phyloP scores from a whole-genome alignment of 768 basidiomycete species.

The Kondoa malvinella region DNA sequence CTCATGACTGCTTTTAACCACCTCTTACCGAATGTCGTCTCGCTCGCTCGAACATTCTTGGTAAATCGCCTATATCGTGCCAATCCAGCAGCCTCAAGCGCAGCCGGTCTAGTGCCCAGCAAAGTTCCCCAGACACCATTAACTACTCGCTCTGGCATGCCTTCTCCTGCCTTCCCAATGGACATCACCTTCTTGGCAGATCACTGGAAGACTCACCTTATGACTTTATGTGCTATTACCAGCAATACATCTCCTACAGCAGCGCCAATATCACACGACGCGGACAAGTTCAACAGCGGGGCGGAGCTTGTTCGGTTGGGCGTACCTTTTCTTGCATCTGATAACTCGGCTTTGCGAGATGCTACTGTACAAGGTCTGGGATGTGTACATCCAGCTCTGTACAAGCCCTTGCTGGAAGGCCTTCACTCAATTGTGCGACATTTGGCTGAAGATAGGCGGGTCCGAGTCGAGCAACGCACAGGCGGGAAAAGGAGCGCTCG shows the following conservation, averaged over 20 bases:
- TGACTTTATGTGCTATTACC: conserved; percentile 68
- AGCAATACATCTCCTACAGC: conserved; percentile 45
- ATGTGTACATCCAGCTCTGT: conserved; percentile 57
- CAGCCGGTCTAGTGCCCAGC: neutral
- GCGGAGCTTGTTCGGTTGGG: conserved; percentile 57
- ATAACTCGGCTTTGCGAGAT: conserved; percentile 65
- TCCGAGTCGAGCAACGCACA: conserved; percentile 34
- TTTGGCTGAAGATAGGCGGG: conserved; percentile 56
- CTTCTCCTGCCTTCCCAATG: conserved; percentile 11
- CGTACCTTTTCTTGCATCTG: conserved; percentile 67
- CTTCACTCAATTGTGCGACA: conserved; percentile 64
- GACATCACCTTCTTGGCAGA: conserved; percentile 29
- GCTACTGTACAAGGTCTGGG: conserved; percentile 77
- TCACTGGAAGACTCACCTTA: conserved; percentile 37
- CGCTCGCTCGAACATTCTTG: neutral
- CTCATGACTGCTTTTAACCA: conserved; percentile 36
- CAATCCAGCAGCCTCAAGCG: conserved; percentile 6
- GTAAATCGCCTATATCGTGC: conserved; percentile 4
- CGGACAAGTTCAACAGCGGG: conserved; percentile 64
- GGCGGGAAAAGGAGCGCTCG: conserved; percentile 40
- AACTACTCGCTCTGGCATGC: conserved; percentile 61
- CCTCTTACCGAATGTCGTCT: neutral
- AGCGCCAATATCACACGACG: conserved; percentile 56
- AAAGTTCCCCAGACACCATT: conserved; percentile 7
- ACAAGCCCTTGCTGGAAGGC: conserved; percentile 67